These are phyloP conservation scores for Smittium culicis DNA, from an alignment of 371 early-diverging fungal species.

Conservation along the genomic window DNA sequence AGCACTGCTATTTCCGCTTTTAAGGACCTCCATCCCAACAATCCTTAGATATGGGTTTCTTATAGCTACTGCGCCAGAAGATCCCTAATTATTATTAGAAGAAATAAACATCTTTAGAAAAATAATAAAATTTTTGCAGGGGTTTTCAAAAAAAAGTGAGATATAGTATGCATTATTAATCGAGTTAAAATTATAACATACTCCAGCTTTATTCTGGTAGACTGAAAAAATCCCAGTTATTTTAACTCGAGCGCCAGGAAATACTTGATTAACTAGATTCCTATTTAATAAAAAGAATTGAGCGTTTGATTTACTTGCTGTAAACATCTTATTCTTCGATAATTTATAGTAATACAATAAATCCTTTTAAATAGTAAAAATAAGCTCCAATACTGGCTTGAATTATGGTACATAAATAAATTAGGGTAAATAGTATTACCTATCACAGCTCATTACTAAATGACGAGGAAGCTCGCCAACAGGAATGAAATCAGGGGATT, in stretches of 20 bases:
- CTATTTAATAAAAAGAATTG: background rate
- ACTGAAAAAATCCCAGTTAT: constrained; percentile 96
- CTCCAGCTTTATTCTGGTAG: constrained; percentile 77
- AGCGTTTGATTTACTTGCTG: background rate
- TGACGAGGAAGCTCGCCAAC: constrained; percentile 98
- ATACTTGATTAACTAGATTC: constrained; percentile 74
- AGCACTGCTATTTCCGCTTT: constrained; percentile 46
- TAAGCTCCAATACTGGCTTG: no score
- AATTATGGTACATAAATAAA: no score
- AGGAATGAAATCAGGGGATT: constrained; percentile 95
- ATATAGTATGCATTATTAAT: no score
- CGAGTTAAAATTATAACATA: no score
- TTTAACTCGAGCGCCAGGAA: constrained; percentile 89
- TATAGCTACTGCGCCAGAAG: constrained; percentile 65
- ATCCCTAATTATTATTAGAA: constrained; percentile 28
- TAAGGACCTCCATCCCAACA: constrained; percentile 74
- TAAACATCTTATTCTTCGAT: no score
- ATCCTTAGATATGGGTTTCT: constrained; percentile 86
- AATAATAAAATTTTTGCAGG: no score
- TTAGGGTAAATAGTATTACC: no score
- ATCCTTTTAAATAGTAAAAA: no score
- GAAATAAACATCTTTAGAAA: background rate
- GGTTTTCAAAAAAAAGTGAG: no score
- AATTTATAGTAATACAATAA: no score
- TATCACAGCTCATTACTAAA: constrained; percentile 77